Evolutionary conservation across 73 alveolate genomes (phyloP).

Genomic region (Paramecium tetraurelia): DNA sequence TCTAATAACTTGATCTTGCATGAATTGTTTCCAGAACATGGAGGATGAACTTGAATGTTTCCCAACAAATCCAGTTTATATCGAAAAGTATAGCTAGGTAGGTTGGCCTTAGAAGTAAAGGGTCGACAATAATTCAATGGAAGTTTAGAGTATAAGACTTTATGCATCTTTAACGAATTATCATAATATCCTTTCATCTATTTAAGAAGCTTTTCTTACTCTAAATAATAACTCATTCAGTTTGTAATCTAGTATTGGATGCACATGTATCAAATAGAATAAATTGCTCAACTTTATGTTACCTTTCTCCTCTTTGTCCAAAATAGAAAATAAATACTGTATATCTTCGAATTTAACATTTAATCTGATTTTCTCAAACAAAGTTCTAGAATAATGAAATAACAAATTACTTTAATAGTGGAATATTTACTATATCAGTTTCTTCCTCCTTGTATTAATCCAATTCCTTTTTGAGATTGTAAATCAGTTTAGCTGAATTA

Average conservation of each 20-base stretch:
- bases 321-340: neutral
- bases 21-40: neutral
- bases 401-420: neutral
- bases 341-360: slow-evolving; percentile 8
- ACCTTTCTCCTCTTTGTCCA: neutral
- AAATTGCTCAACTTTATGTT: neutral
- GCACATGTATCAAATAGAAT: neutral
- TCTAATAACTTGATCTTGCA: neutral
- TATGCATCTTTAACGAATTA: neutral
- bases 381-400: neutral
- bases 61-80: neutral
- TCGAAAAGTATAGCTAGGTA: neutral
- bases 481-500: neutral
- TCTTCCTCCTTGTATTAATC: neutral
- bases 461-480: slow-evolving; percentile 21
- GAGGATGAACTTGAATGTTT: neutral
- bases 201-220: neutral
- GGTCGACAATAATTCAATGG: slow-evolving; percentile 25
- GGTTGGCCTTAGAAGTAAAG: neutral
- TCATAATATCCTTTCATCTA: slow-evolving; percentile 40
- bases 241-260: slow-evolving; percentile 1
- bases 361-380: neutral
- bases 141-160: neutral
- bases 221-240: slow-evolving; percentile 12
- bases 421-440: neutral